Percentiles rank a stretch among this genome's conserved stretches.
These are phyloP conservation scores for Penicillium canescens DNA, from an alignment of 495 filamentous ascomycete genomes.

Conservation along the genomic window DNA sequence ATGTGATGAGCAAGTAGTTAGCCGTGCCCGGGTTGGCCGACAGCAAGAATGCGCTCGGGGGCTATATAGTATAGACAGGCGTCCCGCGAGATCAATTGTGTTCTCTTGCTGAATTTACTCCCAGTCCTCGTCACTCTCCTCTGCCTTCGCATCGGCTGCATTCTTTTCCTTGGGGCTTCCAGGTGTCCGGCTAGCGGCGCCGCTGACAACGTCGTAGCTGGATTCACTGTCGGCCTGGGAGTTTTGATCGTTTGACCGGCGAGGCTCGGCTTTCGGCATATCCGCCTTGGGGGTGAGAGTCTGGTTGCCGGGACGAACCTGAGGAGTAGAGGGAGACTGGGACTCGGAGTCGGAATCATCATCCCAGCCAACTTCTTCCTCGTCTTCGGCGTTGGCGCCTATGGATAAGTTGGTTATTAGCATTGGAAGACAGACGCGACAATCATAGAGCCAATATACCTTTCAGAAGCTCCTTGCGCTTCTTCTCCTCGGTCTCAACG, in stretches of 20 bases:
- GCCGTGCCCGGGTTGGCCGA: background rate
- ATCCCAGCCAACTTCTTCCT: conserved; percentile 84
- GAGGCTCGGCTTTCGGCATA: conserved; percentile 61
- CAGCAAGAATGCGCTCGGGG: background rate
- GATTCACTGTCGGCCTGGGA: conserved; percentile 85
- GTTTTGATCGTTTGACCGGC: conserved; percentile 83
- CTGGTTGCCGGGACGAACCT: conserved; percentile 22
- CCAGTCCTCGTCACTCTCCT: conserved; percentile 77
- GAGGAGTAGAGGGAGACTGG: conserved; percentile 53
- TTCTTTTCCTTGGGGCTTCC: conserved; percentile 72
- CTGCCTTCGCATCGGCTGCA: conserved; percentile 51
- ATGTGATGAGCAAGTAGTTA: background rate
- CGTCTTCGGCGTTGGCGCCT: conserved; percentile 62
- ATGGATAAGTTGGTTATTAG: conserved; percentile 18
- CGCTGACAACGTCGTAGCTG: conserved; percentile 91
- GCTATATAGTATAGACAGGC: conserved; percentile 6
- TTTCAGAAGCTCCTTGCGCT: conserved; percentile 86
- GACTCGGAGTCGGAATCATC: conserved; percentile 72
- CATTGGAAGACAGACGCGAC: conserved; percentile 3
- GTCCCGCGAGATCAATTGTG: background rate
- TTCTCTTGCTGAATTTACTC: conserved; percentile 55
- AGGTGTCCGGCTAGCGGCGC: conserved; percentile 74
- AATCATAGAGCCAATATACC: conserved; percentile 52
- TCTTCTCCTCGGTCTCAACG: conserved; percentile 92
- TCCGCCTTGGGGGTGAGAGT: conserved; percentile 26